Evolutionary conservation across 2,329 filamentous ascomycete species (phyloP).

Genomic region (Aotearoamyces nothofagi): DNA sequence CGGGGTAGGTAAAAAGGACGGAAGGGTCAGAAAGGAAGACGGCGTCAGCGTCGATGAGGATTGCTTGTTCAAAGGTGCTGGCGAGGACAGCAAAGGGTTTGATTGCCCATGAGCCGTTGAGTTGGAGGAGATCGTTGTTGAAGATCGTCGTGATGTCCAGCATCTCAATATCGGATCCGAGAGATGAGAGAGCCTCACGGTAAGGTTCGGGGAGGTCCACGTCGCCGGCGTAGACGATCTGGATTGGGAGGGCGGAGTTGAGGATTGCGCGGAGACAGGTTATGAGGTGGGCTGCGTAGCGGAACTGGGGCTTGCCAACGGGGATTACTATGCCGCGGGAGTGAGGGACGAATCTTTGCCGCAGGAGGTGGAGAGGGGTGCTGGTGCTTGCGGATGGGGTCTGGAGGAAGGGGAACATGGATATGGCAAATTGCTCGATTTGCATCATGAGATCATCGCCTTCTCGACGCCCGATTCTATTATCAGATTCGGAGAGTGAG

Average conservation of each 20-base stretch:
- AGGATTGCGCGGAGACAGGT: neutral
- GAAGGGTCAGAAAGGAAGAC: constrained; percentile 24
- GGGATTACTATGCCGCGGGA: neutral
- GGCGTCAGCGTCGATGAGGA: constrained; percentile 24
- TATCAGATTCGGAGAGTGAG: neutral
- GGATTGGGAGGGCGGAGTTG: neutral
- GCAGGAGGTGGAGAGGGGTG: neutral
- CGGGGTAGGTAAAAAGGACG: constrained; percentile 18
- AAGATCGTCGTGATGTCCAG: neutral
- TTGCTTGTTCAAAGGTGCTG: constrained; percentile 21
- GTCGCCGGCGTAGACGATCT: constrained; percentile 1
- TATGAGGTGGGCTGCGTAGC: neutral
- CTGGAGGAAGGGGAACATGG: neutral
- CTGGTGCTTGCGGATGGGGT: neutral
- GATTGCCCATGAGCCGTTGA: constrained; percentile 21
- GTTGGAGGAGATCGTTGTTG: neutral
- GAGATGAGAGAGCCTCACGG: neutral
- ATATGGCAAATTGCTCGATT: no score
- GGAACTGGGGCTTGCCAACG: neutral
- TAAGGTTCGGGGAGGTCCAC: neutral
- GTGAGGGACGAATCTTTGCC: neutral
- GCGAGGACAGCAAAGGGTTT: constrained; percentile 26
- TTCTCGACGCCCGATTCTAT: neutral
- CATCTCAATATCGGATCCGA: neutral
- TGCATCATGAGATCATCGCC: neutral